phyloP scores from a whole-genome alignment of 2,329 filamentous ascomycete genomes.

The Pseudocercospora fijiensis region DNA sequence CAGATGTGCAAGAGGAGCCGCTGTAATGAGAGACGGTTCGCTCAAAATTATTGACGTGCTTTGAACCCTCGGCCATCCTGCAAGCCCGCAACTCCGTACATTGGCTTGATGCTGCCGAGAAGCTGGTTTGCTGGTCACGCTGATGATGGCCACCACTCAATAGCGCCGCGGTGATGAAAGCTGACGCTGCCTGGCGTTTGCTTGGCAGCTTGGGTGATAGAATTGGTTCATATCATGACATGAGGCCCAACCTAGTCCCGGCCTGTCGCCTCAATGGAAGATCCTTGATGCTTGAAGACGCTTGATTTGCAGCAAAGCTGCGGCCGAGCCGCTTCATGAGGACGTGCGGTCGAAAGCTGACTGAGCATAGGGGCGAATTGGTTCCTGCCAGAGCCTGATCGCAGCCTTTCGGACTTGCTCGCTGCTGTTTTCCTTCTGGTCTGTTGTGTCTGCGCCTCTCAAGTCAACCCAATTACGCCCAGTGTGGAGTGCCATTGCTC shows the following conservation, averaged over 20 bases:
- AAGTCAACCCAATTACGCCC: not conserved
- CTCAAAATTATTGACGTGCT: not conserved
- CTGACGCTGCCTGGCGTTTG: not conserved
- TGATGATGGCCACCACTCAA: not conserved
- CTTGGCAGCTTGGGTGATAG: not conserved
- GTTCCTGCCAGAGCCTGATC: not conserved
- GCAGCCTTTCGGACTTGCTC: slow-evolving; percentile 3
- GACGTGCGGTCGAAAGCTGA: not conserved
- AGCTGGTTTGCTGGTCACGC: no score
- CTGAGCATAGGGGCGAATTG: not conserved
- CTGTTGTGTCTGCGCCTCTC: not conserved
- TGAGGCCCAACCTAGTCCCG: not conserved
- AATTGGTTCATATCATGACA: slow-evolving; percentile 3
- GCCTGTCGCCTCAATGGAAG: not conserved
- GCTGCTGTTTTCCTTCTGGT: not conserved
- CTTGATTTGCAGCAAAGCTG: not conserved
- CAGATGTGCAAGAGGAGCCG: not conserved
- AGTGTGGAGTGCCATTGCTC: not conserved
- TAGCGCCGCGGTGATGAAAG: not conserved
- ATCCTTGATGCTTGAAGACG: not conserved
- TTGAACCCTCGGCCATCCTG: not conserved
- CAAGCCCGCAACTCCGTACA: not conserved
- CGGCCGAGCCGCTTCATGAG: not conserved
- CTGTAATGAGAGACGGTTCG: not conserved
- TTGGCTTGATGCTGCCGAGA: no score